Evolutionary conservation across 352 stramenopile genomes (phyloP), one percentile per base, ranked within the genome.

Genomic region (Hyaloperonospora brassicae): DNA sequence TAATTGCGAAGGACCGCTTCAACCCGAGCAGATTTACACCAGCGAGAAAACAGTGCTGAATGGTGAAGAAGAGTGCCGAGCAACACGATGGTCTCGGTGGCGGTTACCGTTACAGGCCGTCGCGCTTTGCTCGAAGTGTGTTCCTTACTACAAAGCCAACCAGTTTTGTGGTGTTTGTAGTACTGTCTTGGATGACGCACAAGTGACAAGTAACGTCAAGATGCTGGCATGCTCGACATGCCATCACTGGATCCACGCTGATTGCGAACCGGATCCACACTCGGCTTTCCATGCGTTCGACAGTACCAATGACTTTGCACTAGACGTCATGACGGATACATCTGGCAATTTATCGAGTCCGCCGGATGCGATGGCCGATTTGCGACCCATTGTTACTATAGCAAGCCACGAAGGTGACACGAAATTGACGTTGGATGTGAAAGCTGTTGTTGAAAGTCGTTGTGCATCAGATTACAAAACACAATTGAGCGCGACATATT

Each of bases 121-220:
- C 21, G 68, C 80, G 2, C 65, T 95, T 2, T 95, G 84, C 39
- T 51, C 62, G 0, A 60, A 68, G 6, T 95, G 84, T 57, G 66
- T 88, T 40, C 51, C 44, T 47, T 74, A 72, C 43, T 95, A 89
- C 47, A 62, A 79, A 40, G 59, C 64, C 14, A 74, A 89, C 49
- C 71, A 75, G n/a, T 88, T 85, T 56, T 95, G 84, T 31, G 56
- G 67, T 30, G 82, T 92, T 22, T 95, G 84, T 53, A 68, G 83
- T 17, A 36, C 57, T 12, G 59, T 77, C 6, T 59, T 89, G 24
- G 66, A 82, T 22, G 66, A 81, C 12, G 59, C 73, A 2, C 34
- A 71, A 7, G 46, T 86, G 2, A 45, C 67, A 13, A 79, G 72
- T 0, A 82, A 70, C 38, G 56, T 80, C 21, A 57, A 73, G 31